These are phyloP conservation scores for Raffaelea deltoideospora DNA, from an alignment of 2,329 filamentous ascomycete species.

Conservation along the genomic window DNA sequence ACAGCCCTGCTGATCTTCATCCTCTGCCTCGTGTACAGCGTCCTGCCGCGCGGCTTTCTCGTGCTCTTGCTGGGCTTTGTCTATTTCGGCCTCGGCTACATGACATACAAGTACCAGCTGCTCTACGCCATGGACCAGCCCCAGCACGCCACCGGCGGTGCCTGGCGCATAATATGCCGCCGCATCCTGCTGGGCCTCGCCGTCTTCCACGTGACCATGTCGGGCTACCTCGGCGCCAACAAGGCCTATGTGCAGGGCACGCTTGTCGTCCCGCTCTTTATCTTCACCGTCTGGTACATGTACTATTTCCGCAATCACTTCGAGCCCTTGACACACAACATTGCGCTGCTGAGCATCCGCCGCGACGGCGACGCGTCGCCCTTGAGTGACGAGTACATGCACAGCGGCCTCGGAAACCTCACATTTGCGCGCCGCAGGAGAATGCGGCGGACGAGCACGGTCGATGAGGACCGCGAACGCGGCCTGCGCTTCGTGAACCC, in stretches of 20 bases:
- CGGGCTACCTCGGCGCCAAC: constrained; percentile 65
- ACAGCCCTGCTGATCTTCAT: constrained; percentile 89
- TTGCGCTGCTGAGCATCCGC: constrained; percentile 75
- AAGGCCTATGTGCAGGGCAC: constrained; percentile 58
- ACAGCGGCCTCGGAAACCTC: constrained; percentile 22
- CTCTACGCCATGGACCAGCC: constrained; percentile 97
- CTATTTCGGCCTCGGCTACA: constrained; percentile 73
- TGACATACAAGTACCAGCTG: constrained; percentile 93
- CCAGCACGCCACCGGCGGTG: constrained; percentile 80
- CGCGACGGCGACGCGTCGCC: constrained; percentile 38
- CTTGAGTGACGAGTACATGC: constrained; percentile 22
- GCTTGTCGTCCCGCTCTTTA: constrained; percentile 60
- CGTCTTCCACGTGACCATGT: constrained; percentile 83
- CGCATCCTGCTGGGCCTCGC: constrained; percentile 74
- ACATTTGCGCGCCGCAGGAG: constrained; percentile 10
- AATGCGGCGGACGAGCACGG: constrained; percentile 41
- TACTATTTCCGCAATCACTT: constrained; percentile 70
- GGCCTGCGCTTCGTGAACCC: constrained; percentile 63
- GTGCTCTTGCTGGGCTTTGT: constrained; percentile 69
- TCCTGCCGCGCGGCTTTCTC: constrained; percentile 63
- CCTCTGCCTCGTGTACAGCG: constrained; percentile 87
- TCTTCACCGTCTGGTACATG: constrained; percentile 76
- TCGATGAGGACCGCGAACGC: constrained; percentile 59
- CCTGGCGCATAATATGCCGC: constrained; percentile 95
- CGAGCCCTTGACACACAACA: constrained; percentile 80